A percentile compares a stretch with the other conserved stretches of the same genome.
These are phyloP conservation scores for Exobasidium cylindrosporum DNA, from an alignment of 1,284 basidiomycete species.

Conservation along the genomic window DNA sequence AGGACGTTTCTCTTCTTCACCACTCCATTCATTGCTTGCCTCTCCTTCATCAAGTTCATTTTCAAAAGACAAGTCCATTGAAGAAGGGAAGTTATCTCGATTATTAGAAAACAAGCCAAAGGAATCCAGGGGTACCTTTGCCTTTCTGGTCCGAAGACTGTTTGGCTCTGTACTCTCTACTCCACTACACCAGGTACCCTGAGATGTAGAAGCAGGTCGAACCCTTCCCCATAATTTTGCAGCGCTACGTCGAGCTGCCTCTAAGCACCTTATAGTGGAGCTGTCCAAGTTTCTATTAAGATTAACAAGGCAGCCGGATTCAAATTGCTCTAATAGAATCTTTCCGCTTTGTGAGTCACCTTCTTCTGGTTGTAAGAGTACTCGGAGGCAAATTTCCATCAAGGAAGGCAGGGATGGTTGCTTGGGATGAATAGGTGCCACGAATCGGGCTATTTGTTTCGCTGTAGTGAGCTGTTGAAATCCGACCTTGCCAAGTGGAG, in stretches of 20 bases:
- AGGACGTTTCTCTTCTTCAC: background rate
- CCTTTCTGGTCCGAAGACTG: background rate
- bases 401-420: slow-evolving; percentile 24
- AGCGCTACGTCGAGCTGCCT: slow-evolving; percentile 46
- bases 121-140: background rate
- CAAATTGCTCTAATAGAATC: slow-evolving; percentile 38
- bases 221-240: slow-evolving; percentile 36
- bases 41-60: background rate
- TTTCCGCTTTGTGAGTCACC: slow-evolving; percentile 18
- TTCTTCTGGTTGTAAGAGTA: slow-evolving; percentile 30
- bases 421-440: background rate
- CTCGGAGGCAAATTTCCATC: slow-evolving; percentile 41
- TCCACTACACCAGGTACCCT: background rate
- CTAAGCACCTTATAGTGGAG: slow-evolving; percentile 29
- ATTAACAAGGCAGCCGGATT: slow-evolving; percentile 40
- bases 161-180: background rate
- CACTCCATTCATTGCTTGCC: slow-evolving; percentile 2
- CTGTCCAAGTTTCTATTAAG: slow-evolving; percentile 28
- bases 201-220: background rate
- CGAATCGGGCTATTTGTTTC: background rate
- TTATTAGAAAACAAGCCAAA: background rate
- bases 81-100: background rate
- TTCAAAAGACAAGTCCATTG: background rate
- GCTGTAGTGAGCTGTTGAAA: background rate
- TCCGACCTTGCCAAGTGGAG: no score